phyloP scores from a whole-genome alignment of 805 yeast species.

The Saccharomycopsis sp. region DNA sequence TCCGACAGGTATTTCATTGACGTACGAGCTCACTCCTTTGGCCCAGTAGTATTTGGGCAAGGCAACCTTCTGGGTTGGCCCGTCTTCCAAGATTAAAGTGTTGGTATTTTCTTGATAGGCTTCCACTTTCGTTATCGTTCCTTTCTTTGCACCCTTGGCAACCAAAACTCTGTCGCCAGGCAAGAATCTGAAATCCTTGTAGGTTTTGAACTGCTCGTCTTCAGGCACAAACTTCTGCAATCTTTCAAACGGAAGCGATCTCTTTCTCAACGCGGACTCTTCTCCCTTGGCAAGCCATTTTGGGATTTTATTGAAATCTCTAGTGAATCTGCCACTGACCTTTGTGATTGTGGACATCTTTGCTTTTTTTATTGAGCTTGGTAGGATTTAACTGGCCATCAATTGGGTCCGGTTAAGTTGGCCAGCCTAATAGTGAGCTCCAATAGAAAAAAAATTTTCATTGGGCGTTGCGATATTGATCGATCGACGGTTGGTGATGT shows the following conservation, averaged over 20 bases:
- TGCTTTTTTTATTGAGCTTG: too few species aligned
- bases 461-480: too few species aligned
- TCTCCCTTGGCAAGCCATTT: constrained; percentile 1
- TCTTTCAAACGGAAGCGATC: constrained; percentile 4
- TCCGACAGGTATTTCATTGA: constrained; percentile 60
- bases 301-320: background rate
- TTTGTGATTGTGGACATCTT: constrained; percentile 4
- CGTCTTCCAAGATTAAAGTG: constrained; percentile 59
- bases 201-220: constrained; percentile 33
- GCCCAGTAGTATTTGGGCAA: constrained; percentile 72
- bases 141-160: constrained; percentile 61
- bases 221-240: constrained; percentile 26
- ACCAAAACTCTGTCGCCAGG: constrained; percentile 77
- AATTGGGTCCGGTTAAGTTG: too few species aligned
- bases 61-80: constrained; percentile 54
- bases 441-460: too few species aligned
- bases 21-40: constrained; percentile 63
- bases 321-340: constrained; percentile 1
- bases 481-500: too few species aligned
- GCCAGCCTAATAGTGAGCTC: too few species aligned
- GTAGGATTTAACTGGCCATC: too few species aligned
- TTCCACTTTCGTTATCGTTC: constrained; percentile 64
- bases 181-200: constrained; percentile 52
- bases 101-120: constrained; percentile 55
- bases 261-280: background rate